Evolutionary conservation across 2,329 filamentous ascomycete genomes (phyloP), one percentile per base, ranked within the genome.

Genomic region (Aspergillus quadricinctus): DNA sequence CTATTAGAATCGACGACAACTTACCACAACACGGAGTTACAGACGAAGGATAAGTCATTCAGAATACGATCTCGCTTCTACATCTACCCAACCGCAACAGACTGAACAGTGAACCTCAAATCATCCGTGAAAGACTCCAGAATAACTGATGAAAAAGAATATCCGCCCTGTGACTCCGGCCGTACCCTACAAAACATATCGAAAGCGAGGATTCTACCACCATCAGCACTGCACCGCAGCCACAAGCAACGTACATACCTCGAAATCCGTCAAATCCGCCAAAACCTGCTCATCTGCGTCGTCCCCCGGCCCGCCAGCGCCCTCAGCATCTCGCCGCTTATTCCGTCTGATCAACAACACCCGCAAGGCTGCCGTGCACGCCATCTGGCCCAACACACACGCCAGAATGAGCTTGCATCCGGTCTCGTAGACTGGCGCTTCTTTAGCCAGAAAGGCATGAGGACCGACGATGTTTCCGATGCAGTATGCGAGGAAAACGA

Each of bases 371-470:
- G 64, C 43, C 14, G 67, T 61, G 23, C 66, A 53, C 4, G 35
- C 58, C 6, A 61, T 57, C 50, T 69, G 66, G 6, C 55, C 55
- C 19, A 62, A 49, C 6, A 61, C 58, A 29, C 65, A 69, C 8
- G 73, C 75, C 3, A 84, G 64, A 17, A 80, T 78, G 7, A 81
- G 68, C 55, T 78, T 81, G 52, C 78, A 82, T 1, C 81, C 82
- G 0, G 81, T 83, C 29, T 71, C 68, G 29, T 84, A 84, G 0
- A 75, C 63, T 0, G 77, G 77, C 0, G 77, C 75, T 58, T 79
- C 70, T 5, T 65, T 65, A 0, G 67, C 66, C 49, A 74, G 68
- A 53, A 80, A 79, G 0, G 75, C 75, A 56, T 79, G 77, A 7
- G 77, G 76, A 0, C 75, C 76, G n/a, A 78, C 69, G n/a, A 79